Evolutionary conservation across 805 yeast species (phyloP).

Genomic region (Peterozyma toletana): DNA sequence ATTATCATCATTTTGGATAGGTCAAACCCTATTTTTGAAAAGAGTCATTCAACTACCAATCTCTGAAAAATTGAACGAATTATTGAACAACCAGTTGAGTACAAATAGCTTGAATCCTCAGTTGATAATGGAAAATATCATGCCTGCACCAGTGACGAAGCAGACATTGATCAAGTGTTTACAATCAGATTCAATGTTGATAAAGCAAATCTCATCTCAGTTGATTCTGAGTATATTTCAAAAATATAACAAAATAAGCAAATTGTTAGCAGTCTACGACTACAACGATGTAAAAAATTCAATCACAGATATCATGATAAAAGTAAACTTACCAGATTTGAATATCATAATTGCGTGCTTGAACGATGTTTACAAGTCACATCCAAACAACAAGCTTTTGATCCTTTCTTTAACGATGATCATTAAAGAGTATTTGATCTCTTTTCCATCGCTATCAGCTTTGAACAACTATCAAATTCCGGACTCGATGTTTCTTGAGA

Average conservation of each 20-base stretch:
- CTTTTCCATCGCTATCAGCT: constrained; percentile 20
- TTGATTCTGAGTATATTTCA: constrained; percentile 44
- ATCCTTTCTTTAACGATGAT: constrained; percentile 40
- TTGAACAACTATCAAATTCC: constrained; percentile 17
- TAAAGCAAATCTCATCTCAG: constrained; percentile 61
- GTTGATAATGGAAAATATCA: constrained; percentile 39
- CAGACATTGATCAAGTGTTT: constrained; percentile 52
- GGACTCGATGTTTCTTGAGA: constrained; percentile 25
- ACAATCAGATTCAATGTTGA: constrained; percentile 37
- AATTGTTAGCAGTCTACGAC: constrained; percentile 18
- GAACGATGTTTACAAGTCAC: constrained; percentile 29
- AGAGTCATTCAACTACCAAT: constrained; percentile 51
- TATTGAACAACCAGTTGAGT: neutral
- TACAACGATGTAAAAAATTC: constrained; percentile 12
- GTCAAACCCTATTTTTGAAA: constrained; percentile 56
- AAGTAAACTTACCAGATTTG: constrained; percentile 40
- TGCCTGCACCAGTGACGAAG: constrained; percentile 61
- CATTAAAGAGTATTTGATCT: constrained; percentile 29
- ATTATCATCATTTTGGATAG: constrained; percentile 75
- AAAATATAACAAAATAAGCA: constrained; percentile 39
- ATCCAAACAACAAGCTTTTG: constrained; percentile 34
- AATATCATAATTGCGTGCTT: constrained; percentile 33
- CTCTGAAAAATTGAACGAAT: constrained; percentile 29
- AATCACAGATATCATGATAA: constrained; percentile 15
- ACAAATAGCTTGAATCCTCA: neutral